Evolutionary conservation across 2,329 filamentous ascomycete genomes (phyloP).

Genomic region (Biscogniauxia mediterranea): DNA sequence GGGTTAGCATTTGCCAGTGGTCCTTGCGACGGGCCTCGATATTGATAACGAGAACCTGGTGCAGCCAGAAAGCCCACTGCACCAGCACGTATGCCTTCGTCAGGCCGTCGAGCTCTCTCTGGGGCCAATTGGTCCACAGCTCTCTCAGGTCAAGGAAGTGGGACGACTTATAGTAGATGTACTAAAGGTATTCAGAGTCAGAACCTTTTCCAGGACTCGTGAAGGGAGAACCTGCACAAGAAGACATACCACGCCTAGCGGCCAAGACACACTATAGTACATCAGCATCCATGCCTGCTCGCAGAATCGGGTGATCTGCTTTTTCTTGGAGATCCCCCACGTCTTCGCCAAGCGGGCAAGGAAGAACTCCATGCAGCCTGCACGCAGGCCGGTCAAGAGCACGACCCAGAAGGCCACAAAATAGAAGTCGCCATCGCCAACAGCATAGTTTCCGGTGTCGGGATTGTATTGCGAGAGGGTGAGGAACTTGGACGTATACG

Average conservation of each 20-base stretch:
- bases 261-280: slow-evolving; percentile 80
- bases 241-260: slow-evolving; percentile 68
- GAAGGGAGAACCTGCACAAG: slow-evolving; percentile 28
- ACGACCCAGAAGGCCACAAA: slow-evolving; percentile 75
- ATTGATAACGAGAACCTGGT: slow-evolving; percentile 89
- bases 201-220: neutral
- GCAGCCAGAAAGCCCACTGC: slow-evolving; percentile 90
- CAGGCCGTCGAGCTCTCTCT: slow-evolving; percentile 67
- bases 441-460: slow-evolving; percentile 64
- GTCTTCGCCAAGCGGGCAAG: slow-evolving; percentile 71
- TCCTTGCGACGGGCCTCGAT: slow-evolving; percentile 92
- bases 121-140: slow-evolving; percentile 83
- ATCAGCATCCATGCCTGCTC: slow-evolving; percentile 89
- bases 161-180: slow-evolving; percentile 71
- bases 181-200: slow-evolving; percentile 46
- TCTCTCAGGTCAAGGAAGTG: slow-evolving; percentile 75
- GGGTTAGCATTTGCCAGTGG: slow-evolving; percentile 89
- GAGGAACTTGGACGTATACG: slow-evolving; percentile 79
- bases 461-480: slow-evolving; percentile 78
- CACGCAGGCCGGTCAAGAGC: slow-evolving; percentile 80
- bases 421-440: slow-evolving; percentile 74
- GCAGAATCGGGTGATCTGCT: slow-evolving; percentile 76
- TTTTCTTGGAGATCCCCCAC: slow-evolving; percentile 70
- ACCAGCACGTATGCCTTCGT: slow-evolving; percentile 87
- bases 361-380: slow-evolving; percentile 82